Evolutionary conservation across 441 rosid species (phyloP).

Genomic region (Oxalis stricta): DNA sequence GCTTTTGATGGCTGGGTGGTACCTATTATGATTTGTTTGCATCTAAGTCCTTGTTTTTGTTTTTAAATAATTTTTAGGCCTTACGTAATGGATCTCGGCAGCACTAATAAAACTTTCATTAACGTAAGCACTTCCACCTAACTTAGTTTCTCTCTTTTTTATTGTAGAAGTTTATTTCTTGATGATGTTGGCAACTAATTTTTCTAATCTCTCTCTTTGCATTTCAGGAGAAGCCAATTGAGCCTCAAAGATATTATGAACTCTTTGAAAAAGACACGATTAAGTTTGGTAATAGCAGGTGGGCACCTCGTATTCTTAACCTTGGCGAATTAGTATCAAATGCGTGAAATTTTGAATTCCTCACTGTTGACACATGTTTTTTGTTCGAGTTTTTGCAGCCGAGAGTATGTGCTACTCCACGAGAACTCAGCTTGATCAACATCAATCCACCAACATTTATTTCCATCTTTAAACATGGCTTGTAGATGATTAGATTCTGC

Average conservation of each 20-base stretch:
- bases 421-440: constrained; percentile 51
- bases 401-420: constrained; percentile 81
- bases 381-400: constrained; percentile 36
- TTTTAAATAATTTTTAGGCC: constrained; percentile 38
- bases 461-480: constrained; percentile 1
- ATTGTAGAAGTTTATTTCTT: constrained; percentile 3
- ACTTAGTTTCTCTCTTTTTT: constrained; percentile 4
- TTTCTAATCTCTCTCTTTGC: constrained; percentile 9
- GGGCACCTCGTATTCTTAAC: too few relatives aligned
- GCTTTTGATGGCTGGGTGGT: background rate
- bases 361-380: background rate
- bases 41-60: constrained; percentile 2
- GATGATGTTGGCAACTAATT: constrained; percentile 1
- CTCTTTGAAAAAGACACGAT: constrained; percentile 83
- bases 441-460: background rate
- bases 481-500: too few relatives aligned
- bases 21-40: background rate
- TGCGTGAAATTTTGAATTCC: too few relatives aligned
- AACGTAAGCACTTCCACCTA: constrained; percentile 39
- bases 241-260: constrained; percentile 88
- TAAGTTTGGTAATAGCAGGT: constrained; percentile 94
- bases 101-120: constrained; percentile 78
- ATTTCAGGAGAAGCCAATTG: constrained; percentile 68
- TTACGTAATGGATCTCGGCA: constrained; percentile 90
- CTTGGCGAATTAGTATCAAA: too few relatives aligned